Evolutionary conservation across 1,284 basidiomycete genomes (phyloP), one percentile per base, ranked within the genome.

Genomic region (Rhodotorula glutinis): DNA sequence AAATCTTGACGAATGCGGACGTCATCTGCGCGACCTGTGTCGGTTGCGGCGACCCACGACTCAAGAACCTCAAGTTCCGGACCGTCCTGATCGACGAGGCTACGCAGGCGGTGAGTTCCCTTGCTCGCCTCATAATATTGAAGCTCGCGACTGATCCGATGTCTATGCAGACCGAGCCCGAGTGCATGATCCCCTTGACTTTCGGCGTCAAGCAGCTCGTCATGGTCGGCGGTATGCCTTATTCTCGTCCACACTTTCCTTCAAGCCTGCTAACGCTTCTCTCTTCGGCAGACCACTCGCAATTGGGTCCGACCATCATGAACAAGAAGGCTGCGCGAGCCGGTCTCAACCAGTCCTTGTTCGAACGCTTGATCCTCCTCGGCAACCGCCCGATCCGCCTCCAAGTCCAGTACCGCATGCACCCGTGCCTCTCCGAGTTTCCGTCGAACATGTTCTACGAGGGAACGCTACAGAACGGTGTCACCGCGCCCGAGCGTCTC

Each of bases 371-470:
- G 59, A 93, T 98, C 72, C 85, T 97, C 58, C 87, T 98, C 63
- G 89, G 90, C 56, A 98, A 98, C 79, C 86, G 92, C 30, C 96
- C 96, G 25, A 98, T 98, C 76, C 92, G 96, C 70, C 85, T 99
- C 44, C 93, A 98, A 81, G 96, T 99, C 53, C 96, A 99, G 80
- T 99, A 99, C 78, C 94, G 96, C 79, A 98, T 98, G 96, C 96
- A 98, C 79, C 96, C 96, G 21, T 98, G 95, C 79, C 83, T 98
- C 56, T 98, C 96, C 57, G 94, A 98, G 80, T 99, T 98, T 82
- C 95, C 96, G 1, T 96, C 92, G 69, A 98, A 98, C 81, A 98
- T 98, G 95, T 98, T 98, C 82, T 99, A 99, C 81, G 96, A 99
- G 79, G 96, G 96, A 27, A 96, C 94, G 0, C 81, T 99, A 54